Base-by-base conservation (phyloP, 176 grass and related monocot genomes). In the Paspalum notatum region DNA sequence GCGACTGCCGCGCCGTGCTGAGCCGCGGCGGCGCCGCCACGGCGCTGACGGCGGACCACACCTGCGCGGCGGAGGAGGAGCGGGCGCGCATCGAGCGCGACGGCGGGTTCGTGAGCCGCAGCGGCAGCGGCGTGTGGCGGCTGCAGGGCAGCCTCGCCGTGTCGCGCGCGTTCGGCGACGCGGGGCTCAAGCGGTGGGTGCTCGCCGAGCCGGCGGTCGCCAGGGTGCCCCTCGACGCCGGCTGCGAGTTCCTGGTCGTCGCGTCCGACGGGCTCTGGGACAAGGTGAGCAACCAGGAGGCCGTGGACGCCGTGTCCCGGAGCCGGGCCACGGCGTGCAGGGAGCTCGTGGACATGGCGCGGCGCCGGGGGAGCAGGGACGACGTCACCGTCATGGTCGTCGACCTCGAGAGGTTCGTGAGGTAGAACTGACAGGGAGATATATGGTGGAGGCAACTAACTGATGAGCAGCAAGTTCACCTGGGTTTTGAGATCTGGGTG, bases 211-310 rank as follows among this genome's bases (percentile, higher is more conserved):
- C 89, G 0, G 89, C 71, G 55, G 87, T 84, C 7, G 17, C 15
- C 20, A 68, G 6, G 62, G 14, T 86, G 20, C 37, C 74, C 9
- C 51, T 97, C 5, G 40, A 46, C 14, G 69, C 77, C 9, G 78
- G 83, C 13, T 86, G 87, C 62, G 89, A 97, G 61, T 97, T 94
- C 76, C 62, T 97, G 24, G 84, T 97, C 61, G 16, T 97, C 38
- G 94, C 94, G 15, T 97, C 94, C 10, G 94, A 94, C 15, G 94
- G 94, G 20, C 82, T 92, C 13, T 97, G 94, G 94, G 88, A 90
- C 51, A 97, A 94, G 91, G 91, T 97, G 43, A 66, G 42, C 64
- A 85, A 98, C 79, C 92, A 95, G 78, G 95, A 98, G 83, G 95
- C 88, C 25, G 90, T 98, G 10, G 86, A 95, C 63, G 85, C 32